These are phyloP conservation scores for Pinus albicaulis DNA, from an alignment of 75 land plant genomes.

Conservation along the genomic window DNA sequence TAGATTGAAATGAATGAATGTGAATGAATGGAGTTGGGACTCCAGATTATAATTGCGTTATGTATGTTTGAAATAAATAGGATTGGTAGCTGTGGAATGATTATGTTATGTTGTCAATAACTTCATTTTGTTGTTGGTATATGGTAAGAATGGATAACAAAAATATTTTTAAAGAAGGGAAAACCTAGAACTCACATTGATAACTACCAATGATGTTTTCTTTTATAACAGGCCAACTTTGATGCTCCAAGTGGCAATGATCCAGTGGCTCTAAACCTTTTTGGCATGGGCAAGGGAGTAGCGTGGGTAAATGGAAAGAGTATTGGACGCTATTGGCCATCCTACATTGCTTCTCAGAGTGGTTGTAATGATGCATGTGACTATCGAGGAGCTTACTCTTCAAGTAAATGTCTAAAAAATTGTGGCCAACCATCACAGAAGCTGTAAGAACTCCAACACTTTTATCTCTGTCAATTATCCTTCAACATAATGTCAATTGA, in stretches of 20 bases:
- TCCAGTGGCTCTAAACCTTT: constrained; percentile 81
- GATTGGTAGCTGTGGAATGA: no score
- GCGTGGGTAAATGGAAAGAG: constrained; percentile 97
- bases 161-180: no score
- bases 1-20: no score
- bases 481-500: no score
- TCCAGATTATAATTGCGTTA: no score
- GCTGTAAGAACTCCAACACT: constrained; percentile 28
- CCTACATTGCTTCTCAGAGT: constrained; percentile 29
- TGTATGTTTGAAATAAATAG: no score
- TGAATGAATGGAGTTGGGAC: no score
- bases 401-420: constrained; percentile 64
- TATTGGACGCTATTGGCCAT: constrained; percentile 95
- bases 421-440: constrained; percentile 92
- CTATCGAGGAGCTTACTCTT: constrained; percentile 70
- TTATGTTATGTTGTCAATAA: no score
- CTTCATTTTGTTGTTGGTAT: no score
- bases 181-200: no score
- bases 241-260: constrained; percentile 74
- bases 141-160: no score
- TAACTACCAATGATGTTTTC: background rate
- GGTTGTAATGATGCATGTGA: constrained; percentile 73
- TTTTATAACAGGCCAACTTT: constrained; percentile 54
- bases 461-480: no score
- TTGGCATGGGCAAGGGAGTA: constrained; percentile 91